Percentiles rank a stretch among this genome's conserved stretches.
These are phyloP conservation scores for Penicillium diatomitis DNA, from an alignment of 495 filamentous ascomycete species.

Conservation along the genomic window DNA sequence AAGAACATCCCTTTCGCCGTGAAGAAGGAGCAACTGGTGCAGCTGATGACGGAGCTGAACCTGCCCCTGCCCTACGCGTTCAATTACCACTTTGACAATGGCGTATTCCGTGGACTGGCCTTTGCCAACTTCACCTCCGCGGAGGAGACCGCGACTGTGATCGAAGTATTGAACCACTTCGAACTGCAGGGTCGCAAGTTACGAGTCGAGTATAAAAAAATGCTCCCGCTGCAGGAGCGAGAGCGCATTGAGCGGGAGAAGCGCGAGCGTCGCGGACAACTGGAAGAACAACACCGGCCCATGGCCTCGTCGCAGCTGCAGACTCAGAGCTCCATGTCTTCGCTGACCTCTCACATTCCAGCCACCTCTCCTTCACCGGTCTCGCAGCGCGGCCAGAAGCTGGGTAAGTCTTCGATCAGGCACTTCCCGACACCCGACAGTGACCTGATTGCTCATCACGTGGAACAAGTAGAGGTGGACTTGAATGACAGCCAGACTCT, in stretches of 20 bases:
- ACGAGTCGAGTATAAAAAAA: conserved; percentile 98
- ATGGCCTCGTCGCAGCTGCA: conserved; percentile 57
- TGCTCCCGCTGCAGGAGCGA: conserved; percentile 88
- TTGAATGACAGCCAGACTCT: conserved; percentile 86
- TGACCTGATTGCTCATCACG: conserved; percentile 6
- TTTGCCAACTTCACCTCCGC: conserved; percentile 98
- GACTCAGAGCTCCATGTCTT: conserved; percentile 75
- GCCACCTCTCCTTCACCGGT: conserved; percentile 67
- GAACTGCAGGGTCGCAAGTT: conserved; percentile 91
- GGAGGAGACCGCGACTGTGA: conserved; percentile 84
- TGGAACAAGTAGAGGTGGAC: conserved; percentile 54
- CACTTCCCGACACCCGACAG: conserved; percentile 1
- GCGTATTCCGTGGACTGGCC: conserved; percentile 89
- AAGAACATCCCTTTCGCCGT: conserved; percentile 99
- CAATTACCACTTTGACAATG: conserved; percentile 99
- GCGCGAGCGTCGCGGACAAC: conserved; percentile 87
- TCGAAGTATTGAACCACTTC: conserved; percentile 85
- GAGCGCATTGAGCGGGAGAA: conserved; percentile 97
- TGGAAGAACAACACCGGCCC: conserved; percentile 91
- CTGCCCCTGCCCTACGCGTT: conserved; percentile 94
- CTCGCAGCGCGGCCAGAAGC: conserved; percentile 50
- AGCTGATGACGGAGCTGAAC: conserved; percentile 83
- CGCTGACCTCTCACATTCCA: conserved; percentile 62
- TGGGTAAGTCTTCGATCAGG: conserved; percentile 38
- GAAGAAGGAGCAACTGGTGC: conserved; percentile 89